Base-by-base conservation (phyloP, 129 eudicot species). In the Calendula officinalis region DNA sequence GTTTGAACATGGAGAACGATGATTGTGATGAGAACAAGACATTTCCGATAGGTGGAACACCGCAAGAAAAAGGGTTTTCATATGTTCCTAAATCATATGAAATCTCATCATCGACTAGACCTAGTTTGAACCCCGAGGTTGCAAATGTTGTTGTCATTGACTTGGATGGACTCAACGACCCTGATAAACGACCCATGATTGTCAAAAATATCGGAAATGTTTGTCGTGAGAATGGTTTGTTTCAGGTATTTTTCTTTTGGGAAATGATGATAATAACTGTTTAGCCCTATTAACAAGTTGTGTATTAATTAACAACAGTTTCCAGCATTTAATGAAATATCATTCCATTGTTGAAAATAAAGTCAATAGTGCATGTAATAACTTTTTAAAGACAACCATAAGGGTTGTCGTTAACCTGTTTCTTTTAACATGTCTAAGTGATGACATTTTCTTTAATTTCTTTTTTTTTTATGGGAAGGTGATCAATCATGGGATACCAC, bases 401-500 rank as follows among this genome's bases (percentile, higher is more conserved):
- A 22, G 30, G 2, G 2, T 1, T 2, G 30, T 22, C 30, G 30
- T 22, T 22, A 22, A 22, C 30, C 1, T 2, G 30, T 22, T 22
- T 22, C 30, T 2, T 22, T 22, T 22, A 22, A 22, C 30, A 22
- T 22, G 30, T 22, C 30, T 22, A 22, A 22, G 30, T 22, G 30
- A 22, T 22, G 30, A 22, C 30, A 22, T 22, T 16, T 49, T 8
- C 9, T 50, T 30, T 42, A 56, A 33, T 35, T 39, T 30, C 7
- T 39, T 50, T 15, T 4, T 50, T 15, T 5, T 14, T 32, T 6
- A 6, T 2, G 11, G 41, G 3, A 47, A 84, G 96, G 72, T 81
- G 43, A 69, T 74, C 55, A 82, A 88, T 60, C 91, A 88, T 51
- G 96, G 96, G 34, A 88, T 88, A 53, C 13, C 75, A 6, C 78